Evolutionary conservation across 768 basidiomycete species (phyloP), one percentile per base, ranked within the genome.

Genomic region (Auricularia sp.): DNA sequence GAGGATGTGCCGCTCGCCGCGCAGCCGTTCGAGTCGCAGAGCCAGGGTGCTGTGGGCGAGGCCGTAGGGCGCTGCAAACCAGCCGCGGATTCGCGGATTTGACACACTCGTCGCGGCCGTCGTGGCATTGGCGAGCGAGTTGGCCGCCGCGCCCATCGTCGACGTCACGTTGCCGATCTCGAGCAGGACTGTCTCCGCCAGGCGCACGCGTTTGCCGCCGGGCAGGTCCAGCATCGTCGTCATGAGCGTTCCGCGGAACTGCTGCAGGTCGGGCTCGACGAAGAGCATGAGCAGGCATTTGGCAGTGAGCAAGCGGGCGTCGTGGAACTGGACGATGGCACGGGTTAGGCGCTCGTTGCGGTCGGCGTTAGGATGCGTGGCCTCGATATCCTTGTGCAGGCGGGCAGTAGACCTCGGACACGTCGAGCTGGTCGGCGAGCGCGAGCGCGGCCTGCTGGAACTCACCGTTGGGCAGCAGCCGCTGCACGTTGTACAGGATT

Each of bases 371-470:
- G 90, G 87, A 69, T 86, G 85, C 66, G 81, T 76, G 1, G 81
- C 69, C 76, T 87, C 86, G 51, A 88, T 79, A 21, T 81, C 75
- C 65, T 89, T 84, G 58, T 92, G 78, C 18, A 92, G 81, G 24
- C 79, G 79, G 3, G 92, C 87, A 76, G 74, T 90, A 86, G 69
- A 87, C 84, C 76, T 96, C 94, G 13, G 94, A 95, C 68, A 85
- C 85, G 70, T 84, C 81, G 63, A 97, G 86, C 64, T 91, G 85
- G 71, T 89, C 85, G 0, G 94, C 85, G 64, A 95, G 83, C 74
- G 92, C 90, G 64, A 90, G 73, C 64, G 81, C 84, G 73, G 91
- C 91, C 62, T 83, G 84, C 14, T 85, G 85, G 74, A 94, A 93
- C 71, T 94, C 89, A 13, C 83, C 74, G 73, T 91, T 92, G 68